Evolutionary conservation across 345 rosid species (phyloP), one percentile per base, ranked within the genome.

Genomic region (Corymbia maculata): DNA sequence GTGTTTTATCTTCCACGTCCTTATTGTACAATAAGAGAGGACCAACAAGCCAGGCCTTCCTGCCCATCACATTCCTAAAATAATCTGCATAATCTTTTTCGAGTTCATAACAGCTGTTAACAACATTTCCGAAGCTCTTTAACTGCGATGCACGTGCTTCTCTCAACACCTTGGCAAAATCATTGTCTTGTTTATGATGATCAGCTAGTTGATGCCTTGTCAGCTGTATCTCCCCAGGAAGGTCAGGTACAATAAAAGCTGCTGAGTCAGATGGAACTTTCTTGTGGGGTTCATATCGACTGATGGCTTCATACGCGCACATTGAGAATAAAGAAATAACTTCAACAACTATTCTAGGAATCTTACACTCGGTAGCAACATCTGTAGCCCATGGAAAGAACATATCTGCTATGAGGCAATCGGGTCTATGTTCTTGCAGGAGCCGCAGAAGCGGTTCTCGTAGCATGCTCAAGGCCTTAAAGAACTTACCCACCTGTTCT

Each of bases 41-140:
- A 28, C 96, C 96, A 2, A 94, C 53, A 64, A 89, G 92, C 96
- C 96, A 94, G 51, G 93, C 90, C 80, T 84, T 92, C 51, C 86
- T 90, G 11, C 94, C 94, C 61, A 90, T 15, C 16, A 52, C 89
- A 2, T 92, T 90, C 88, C 92, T 89, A 88, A 53, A 91, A 88
- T 90, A 85, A 89, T 94, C 93, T 9, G 90, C 94, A 68, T 93
- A 94, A 79, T 52, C 88, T 1, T 89, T 88, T 64, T 94, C 94
- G 2, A 93, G 92, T 84, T 94, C 94, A 30, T 93, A 93, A 88
- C 93, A 93, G 45, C 95, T 93, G 87, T 94, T 94, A 84, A 92
- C 90, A 59, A 93, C 50, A 79, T 85, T 51, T 50, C 95, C 95
- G 24, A 87, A 93, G n/a, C 91, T 53, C 3, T 86, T 87, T 44